phyloP scores from a whole-genome alignment of 768 basidiomycete genomes.

The Nidula microcarpa region DNA sequence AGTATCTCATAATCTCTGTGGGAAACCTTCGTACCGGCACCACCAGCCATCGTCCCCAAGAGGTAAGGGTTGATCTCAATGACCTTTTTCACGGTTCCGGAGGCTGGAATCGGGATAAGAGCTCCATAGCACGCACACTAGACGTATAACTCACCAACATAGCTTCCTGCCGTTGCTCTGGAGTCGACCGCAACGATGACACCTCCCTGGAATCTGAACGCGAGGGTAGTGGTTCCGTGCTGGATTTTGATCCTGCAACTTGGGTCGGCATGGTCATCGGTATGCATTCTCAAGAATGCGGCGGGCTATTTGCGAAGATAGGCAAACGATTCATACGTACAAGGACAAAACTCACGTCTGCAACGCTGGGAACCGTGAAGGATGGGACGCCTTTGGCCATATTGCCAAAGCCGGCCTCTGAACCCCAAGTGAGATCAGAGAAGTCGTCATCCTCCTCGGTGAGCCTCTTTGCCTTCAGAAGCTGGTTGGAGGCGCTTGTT shows the following conservation, averaged over 20 bases:
- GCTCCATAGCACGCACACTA: neutral
- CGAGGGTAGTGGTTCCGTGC: constrained; percentile 97
- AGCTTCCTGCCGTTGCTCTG: constrained; percentile 94
- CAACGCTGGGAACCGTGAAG: constrained; percentile 69
- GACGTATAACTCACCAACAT: constrained; percentile 66
- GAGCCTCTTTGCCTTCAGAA: constrained; percentile 43
- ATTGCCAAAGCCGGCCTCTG: constrained; percentile 77
- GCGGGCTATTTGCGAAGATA: no score
- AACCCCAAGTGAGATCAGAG: constrained; percentile 77
- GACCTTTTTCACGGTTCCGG: constrained; percentile 98
- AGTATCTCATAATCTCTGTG: neutral
- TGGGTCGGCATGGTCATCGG: constrained; percentile 93
- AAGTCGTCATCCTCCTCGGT: constrained; percentile 61
- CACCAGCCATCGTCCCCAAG: constrained; percentile 99
- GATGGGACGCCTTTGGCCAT: constrained; percentile 66
- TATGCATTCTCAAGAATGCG: constrained; percentile 88
- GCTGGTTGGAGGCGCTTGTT: constrained; percentile 45
- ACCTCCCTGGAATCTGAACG: constrained; percentile 94
- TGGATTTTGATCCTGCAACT: constrained; percentile 96
- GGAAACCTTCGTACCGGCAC: constrained; percentile 66
- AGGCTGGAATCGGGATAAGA: constrained; percentile 50
- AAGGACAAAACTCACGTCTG: constrained; percentile 57
- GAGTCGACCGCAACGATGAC: constrained; percentile 99
- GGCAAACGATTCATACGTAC: no score
- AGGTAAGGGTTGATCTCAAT: constrained; percentile 99